These are phyloP conservation scores for Albifimbria verrucaria DNA, from an alignment of 2,329 filamentous ascomycete genomes.

Conservation along the genomic window DNA sequence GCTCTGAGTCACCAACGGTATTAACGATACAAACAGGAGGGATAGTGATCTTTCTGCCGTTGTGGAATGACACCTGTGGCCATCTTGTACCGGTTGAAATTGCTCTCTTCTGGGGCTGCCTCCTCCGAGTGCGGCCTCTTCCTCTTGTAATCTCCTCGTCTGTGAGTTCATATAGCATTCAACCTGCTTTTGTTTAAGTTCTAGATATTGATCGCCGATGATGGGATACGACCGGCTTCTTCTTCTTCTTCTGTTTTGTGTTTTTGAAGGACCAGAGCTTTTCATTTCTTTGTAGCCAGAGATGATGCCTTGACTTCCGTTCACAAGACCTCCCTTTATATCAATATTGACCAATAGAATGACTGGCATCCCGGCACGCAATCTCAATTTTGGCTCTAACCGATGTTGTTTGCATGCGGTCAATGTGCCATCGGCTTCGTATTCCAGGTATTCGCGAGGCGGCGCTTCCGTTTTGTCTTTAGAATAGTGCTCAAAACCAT, in stretches of 20 bases:
- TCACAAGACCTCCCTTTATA: conserved; percentile 8
- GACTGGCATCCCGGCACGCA: conserved; percentile 16
- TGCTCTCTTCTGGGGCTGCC: background rate
- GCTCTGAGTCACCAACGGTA: conserved; percentile 40
- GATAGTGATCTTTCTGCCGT: conserved; percentile 41
- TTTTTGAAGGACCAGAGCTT: background rate
- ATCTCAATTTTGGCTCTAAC: conserved; percentile 6
- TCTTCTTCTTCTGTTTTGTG: conserved; percentile 1
- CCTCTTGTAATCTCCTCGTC: background rate
- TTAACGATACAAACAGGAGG: conserved; percentile 47
- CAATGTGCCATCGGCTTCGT: conserved; percentile 8
- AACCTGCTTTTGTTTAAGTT: conserved; percentile 8
- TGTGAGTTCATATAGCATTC: conserved; percentile 6
- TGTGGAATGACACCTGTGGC: conserved; percentile 45
- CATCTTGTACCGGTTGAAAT: conserved; percentile 2
- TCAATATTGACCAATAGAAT: conserved; percentile 21
- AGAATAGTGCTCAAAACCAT: conserved; percentile 5
- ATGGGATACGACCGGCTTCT: background rate
- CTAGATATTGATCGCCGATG: conserved; percentile 6
- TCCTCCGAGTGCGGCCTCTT: background rate
- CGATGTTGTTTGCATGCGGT: conserved; percentile 7
- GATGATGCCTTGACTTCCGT: conserved; percentile 23
- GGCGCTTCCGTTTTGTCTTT: background rate
- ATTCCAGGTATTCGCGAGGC: background rate
- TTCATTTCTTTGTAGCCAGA: conserved; percentile 14